These are phyloP conservation scores for Fomitopsis schrenkii DNA, from an alignment of 1,284 basidiomycete species.

Conservation along the genomic window DNA sequence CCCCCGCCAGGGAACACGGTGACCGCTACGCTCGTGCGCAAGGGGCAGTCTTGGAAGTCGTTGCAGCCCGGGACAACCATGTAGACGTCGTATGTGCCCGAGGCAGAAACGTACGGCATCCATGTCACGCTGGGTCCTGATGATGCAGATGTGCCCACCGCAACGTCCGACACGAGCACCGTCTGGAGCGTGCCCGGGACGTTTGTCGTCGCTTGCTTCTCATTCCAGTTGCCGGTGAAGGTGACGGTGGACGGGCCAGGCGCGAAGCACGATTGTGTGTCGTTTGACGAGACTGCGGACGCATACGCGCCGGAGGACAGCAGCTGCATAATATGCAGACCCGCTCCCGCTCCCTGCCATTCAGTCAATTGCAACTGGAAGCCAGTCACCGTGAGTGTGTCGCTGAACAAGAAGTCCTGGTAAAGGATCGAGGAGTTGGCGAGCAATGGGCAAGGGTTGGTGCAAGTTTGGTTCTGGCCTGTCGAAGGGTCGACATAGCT, in stretches of 20 bases:
- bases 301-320: slow-evolving; percentile 89
- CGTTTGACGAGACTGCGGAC: slow-evolving; percentile 58
- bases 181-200: slow-evolving; percentile 79
- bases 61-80: slow-evolving; percentile 86
- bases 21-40: slow-evolving; percentile 80
- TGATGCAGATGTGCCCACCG: slow-evolving; percentile 57
- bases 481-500: slow-evolving; percentile 77
- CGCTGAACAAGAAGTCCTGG: slow-evolving; percentile 84
- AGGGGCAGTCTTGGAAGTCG: slow-evolving; percentile 74
- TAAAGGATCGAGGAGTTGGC: slow-evolving; percentile 72
- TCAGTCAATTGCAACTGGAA: slow-evolving; percentile 77
- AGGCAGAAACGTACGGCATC: slow-evolving; percentile 85
- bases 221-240: slow-evolving; percentile 67
- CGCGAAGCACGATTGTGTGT: slow-evolving; percentile 72
- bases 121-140: slow-evolving; percentile 80
- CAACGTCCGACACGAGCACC: slow-evolving; percentile 68
- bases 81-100: slow-evolving; percentile 84
- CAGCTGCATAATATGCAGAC: slow-evolving; percentile 85
- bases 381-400: slow-evolving; percentile 68
- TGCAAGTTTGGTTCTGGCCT: slow-evolving; percentile 70
- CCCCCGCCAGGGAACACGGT: slow-evolving; percentile 77
- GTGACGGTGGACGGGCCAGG: slow-evolving; percentile 63
- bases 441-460: slow-evolving; percentile 69
- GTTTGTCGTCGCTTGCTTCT: slow-evolving; percentile 57
- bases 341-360: slow-evolving; percentile 77